Evolutionary conservation across 225 moss, liverwort and hornwort genomes (phyloP).

Genomic region (Polytrichum commune): DNA sequence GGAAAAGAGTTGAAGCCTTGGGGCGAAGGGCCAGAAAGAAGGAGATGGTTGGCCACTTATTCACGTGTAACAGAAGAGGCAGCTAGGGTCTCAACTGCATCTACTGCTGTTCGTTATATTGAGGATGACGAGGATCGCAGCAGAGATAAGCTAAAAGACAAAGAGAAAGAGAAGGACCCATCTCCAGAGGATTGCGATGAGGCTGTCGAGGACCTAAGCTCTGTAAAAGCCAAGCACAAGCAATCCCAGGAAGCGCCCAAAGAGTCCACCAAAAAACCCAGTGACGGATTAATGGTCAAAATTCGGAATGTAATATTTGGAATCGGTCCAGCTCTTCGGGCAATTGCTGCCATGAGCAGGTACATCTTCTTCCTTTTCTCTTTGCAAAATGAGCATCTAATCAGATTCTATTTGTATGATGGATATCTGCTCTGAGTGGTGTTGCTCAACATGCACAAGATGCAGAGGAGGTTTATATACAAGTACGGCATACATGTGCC

Average conservation of each 20-base stretch:
- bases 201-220: constrained; percentile 88
- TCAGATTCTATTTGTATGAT: no score
- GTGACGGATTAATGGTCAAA: constrained; percentile 57
- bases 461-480: no score
- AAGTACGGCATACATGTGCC: no score
- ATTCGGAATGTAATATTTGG: constrained; percentile 70
- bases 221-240: constrained; percentile 78
- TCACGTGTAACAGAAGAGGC: constrained; percentile 51
- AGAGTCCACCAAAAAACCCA: constrained; percentile 31
- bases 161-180: constrained; percentile 54
- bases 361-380: constrained; percentile 11
- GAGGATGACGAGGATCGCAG: constrained; percentile 69
- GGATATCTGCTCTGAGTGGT: no score
- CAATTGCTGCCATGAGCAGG: constrained; percentile 95
- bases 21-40: constrained; percentile 45
- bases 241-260: constrained; percentile 80
- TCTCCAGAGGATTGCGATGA: constrained; percentile 95
- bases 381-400: background rate
- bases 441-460: no score
- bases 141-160: constrained; percentile 10
- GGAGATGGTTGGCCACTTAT: constrained; percentile 55
- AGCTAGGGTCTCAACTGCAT: constrained; percentile 47
- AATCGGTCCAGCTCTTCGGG: constrained; percentile 84
- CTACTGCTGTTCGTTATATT: constrained; percentile 37
- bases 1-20: constrained; percentile 17